Evolutionary conservation across 225 moss, liverwort and hornwort species (phyloP).

Genomic region (Bryoerythrophyllum caledonicum): DNA sequence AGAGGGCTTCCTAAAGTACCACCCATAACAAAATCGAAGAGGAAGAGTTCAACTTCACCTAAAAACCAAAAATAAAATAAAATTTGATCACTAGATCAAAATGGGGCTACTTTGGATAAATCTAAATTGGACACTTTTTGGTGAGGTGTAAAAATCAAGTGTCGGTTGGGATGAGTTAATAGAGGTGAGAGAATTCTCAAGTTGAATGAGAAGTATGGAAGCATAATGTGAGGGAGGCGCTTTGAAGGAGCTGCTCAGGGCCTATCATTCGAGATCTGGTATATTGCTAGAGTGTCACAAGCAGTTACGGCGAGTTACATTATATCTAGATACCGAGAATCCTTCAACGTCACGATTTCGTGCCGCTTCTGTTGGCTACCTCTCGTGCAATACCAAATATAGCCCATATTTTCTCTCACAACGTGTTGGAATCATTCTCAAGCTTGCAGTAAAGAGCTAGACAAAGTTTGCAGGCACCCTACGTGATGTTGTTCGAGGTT

Average conservation of each 20-base stretch:
- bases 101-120: too few species aligned
- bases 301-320: too few species aligned
- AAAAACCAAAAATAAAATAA: too few species aligned
- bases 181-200: background rate
- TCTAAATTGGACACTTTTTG: too few species aligned
- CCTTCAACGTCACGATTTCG: background rate
- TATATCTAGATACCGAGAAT: background rate
- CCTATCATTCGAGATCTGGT: background rate
- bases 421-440: background rate
- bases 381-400: background rate
- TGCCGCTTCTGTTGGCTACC: background rate
- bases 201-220: background rate
- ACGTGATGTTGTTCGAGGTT: constrained; percentile 4
- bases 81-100: too few species aligned
- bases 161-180: background rate
- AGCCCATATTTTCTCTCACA: too few species aligned
- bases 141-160: too few species aligned
- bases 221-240: background rate
- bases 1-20: too few species aligned
- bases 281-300: background rate
- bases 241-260: background rate
- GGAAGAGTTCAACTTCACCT: too few species aligned
- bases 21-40: too few species aligned
- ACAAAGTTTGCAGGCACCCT: background rate
- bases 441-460: background rate